These are phyloP conservation scores for Chaetothyriales sp. DNA, from an alignment of 2,329 filamentous ascomycete species.

Conservation along the genomic window DNA sequence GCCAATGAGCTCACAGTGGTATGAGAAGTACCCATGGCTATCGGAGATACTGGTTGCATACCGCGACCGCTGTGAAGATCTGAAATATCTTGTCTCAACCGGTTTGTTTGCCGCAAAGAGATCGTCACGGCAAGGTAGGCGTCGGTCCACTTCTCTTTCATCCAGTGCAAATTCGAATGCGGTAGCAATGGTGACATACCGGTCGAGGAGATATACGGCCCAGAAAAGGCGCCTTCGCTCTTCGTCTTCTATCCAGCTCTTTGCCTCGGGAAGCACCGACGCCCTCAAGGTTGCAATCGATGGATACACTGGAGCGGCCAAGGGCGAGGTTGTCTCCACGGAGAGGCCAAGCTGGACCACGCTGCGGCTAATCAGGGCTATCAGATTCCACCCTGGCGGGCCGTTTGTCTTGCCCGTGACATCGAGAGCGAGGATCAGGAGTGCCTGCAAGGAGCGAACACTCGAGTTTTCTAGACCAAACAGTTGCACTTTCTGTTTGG, in stretches of 20 bases:
- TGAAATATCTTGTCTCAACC: conserved; percentile 75
- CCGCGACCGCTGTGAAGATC: conserved; percentile 40
- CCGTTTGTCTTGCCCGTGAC: conserved; percentile 77
- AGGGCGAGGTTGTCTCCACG: conserved; percentile 65
- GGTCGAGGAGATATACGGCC: conserved; percentile 84
- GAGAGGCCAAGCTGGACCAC: conserved; percentile 78
- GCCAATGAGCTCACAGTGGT: conserved; percentile 78
- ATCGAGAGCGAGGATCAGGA: conserved; percentile 75
- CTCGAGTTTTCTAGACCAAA: conserved; percentile 84
- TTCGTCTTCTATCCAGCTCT: conserved; percentile 80
- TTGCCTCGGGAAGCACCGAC: conserved; percentile 68
- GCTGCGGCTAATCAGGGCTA: conserved; percentile 74
- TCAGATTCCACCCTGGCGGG: conserved; percentile 79
- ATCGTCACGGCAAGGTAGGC: conserved; percentile 73
- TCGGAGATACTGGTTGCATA: conserved; percentile 55
- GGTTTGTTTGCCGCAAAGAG: conserved; percentile 69
- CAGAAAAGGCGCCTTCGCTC: conserved; percentile 72
- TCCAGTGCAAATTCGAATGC: conserved; percentile 84
- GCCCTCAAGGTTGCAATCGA: conserved; percentile 83
- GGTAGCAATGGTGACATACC: conserved; percentile 79
- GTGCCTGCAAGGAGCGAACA: conserved; percentile 70
- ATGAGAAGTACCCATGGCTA: conserved; percentile 73
- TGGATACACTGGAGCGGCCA: conserved; percentile 60
- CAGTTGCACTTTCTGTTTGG: conserved; percentile 72
- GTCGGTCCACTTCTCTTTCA: conserved; percentile 78